Base-by-base conservation (phyloP, 768 basidiomycete species). In the Serendipita indica region DNA sequence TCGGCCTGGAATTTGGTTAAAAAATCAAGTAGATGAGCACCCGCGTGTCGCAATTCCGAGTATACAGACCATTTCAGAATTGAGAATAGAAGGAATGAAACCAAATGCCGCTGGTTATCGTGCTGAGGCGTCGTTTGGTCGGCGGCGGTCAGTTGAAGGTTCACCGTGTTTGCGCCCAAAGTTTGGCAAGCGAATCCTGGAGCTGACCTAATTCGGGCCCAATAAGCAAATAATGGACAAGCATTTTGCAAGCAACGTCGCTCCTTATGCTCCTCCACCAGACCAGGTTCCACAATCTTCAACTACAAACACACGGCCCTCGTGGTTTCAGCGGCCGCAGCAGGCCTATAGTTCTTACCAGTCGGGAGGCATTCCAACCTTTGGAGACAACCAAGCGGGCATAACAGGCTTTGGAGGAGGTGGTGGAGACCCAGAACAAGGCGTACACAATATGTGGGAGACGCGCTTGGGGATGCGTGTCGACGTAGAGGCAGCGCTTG, bases 391-490 rank as follows among this genome's bases (percentile, higher is more conserved):
- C 13, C 66, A 71, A 7, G 60, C 71, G 2, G 49, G 49, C 22
- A 54, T 54, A 54, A 54, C 49, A 4, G 49, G 49, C 5, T 54
- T 54, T 32, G 49, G 49, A 28, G 49, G 74, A n/a, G 64, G 64
- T 2, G 70, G 66, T 20, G 64, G 62, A 33, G 74, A 74, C n/a
- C 75, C 74, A 22, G 69, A 68, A 13, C 73, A 75, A 34, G 67
- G 67, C 12, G 69, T 70, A 35, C 71, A 69, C 30, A 84, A 79
- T 62, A 76, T 75, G 61, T 87, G 84, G 86, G 82, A 84, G 72
- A 86, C 84, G 13, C 72, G 80, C 27, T 77, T 78, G 64, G 79
- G 80, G 12, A 72, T 78, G 73, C 75, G 84, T 62, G 79, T 87
- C 12, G 83, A 89, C 67, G 54, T 83, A 22, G 70, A 83, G 58